A percentile compares a stretch with the other conserved stretches of the same genome.
These are phyloP conservation scores for Metschnikowia similis DNA, from an alignment of 805 yeast species.

Conservation along the genomic window DNA sequence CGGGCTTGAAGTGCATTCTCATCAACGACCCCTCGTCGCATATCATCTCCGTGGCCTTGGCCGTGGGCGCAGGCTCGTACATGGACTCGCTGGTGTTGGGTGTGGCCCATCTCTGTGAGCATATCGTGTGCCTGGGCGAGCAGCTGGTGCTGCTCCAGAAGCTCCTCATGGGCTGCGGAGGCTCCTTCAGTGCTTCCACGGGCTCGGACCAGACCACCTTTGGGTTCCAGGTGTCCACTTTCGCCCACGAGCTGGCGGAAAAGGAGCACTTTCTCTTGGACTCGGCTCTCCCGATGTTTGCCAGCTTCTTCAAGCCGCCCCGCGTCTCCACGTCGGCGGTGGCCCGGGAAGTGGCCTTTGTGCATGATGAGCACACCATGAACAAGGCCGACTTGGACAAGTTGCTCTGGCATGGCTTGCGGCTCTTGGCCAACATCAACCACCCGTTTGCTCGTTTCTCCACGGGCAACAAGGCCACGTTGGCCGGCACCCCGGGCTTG, in stretches of 20 bases:
- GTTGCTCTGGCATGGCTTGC: slow-evolving; percentile 54
- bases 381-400: slow-evolving; percentile 45
- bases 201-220: slow-evolving; percentile 64
- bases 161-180: slow-evolving; percentile 55
- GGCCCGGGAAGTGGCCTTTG: slow-evolving; percentile 52
- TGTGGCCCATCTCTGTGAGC: slow-evolving; percentile 87
- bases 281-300: slow-evolving; percentile 44
- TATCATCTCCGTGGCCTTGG: slow-evolving; percentile 63
- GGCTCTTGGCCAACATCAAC: slow-evolving; percentile 41
- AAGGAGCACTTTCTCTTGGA: slow-evolving; percentile 39
- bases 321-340: slow-evolving; percentile 40
- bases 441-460: slow-evolving; percentile 61
- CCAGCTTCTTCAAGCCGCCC: slow-evolving; percentile 50
- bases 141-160: slow-evolving; percentile 32
- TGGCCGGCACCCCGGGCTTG: slow-evolving; percentile 8
- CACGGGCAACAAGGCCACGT: slow-evolving; percentile 58
- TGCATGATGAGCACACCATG: slow-evolving; percentile 63
- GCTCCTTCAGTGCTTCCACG: slow-evolving; percentile 63
- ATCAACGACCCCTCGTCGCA: slow-evolving; percentile 72
- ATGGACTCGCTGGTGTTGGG: slow-evolving; percentile 76
- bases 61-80: slow-evolving; percentile 78
- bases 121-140: slow-evolving; percentile 46
- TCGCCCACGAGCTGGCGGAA: slow-evolving; percentile 17
- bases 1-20: slow-evolving; percentile 64
- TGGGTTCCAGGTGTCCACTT: slow-evolving; percentile 56